Conservation (phyloP, 2,329 filamentous ascomycete genomes). For the Emergomyces pasteurianus region DNA sequence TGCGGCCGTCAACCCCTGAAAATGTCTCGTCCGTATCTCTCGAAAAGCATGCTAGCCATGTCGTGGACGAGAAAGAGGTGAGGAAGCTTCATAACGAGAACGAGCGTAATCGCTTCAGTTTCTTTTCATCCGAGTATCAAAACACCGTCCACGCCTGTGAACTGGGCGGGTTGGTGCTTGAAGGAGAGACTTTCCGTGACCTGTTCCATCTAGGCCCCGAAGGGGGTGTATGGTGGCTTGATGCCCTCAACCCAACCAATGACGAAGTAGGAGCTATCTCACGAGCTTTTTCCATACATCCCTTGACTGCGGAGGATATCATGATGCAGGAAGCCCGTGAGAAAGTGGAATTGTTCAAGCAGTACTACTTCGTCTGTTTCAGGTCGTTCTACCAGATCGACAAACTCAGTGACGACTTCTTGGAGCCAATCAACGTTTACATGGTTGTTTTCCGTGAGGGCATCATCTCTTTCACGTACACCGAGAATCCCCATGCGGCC, state of each 20-base stretch:
- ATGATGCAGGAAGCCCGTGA: slow-evolving; percentile 89
- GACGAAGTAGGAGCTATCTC: slow-evolving; percentile 81
- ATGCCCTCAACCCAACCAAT: slow-evolving; percentile 79
- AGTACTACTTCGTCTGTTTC: slow-evolving; percentile 98
- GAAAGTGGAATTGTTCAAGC: slow-evolving; percentile 95
- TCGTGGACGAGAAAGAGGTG: slow-evolving; percentile 23
- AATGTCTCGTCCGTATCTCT: slow-evolving; percentile 18
- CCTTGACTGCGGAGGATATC: slow-evolving; percentile 92
- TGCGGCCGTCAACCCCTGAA: slow-evolving; percentile 16
- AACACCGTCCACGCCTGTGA: slow-evolving; percentile 86
- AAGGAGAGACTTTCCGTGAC: slow-evolving; percentile 78
- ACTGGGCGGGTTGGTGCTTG: slow-evolving; percentile 75
- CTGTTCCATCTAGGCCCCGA: slow-evolving; percentile 62
- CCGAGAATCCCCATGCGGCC: slow-evolving; percentile 71
- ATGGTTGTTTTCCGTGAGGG: slow-evolving; percentile 95
- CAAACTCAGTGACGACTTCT: slow-evolving; percentile 65
- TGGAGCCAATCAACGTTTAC: slow-evolving; percentile 92
- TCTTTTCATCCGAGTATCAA: slow-evolving; percentile 92
- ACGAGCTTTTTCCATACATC: slow-evolving; percentile 91
- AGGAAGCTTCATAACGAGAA: slow-evolving; percentile 32
- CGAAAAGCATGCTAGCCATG: slow-evolving; percentile 22
- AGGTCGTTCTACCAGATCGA: slow-evolving; percentile 81
- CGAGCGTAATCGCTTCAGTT: slow-evolving; percentile 77
- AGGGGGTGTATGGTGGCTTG: slow-evolving; percentile 96
- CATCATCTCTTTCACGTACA: slow-evolving; percentile 88